Evolutionary conservation across 495 filamentous ascomycete genomes (phyloP).

Genomic region (Pyrenula massariospora): DNA sequence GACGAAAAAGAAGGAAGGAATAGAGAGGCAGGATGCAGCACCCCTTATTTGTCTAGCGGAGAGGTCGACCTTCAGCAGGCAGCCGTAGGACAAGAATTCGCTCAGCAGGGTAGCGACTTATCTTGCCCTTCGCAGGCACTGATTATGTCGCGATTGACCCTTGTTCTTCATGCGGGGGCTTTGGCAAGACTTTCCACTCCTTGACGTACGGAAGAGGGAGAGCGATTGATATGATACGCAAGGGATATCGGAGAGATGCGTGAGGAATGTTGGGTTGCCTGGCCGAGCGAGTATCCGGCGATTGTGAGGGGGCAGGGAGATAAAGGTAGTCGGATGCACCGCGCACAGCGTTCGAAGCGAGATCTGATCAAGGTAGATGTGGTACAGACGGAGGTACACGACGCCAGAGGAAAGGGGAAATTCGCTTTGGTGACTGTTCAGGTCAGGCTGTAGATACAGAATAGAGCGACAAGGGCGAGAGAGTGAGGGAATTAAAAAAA

Average conservation of each 20-base stretch:
- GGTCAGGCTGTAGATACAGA: not conserved
- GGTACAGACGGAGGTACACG: not conserved
- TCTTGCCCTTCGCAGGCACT: constrained; percentile 30
- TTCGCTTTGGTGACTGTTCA: not conserved
- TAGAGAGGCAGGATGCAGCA: constrained; percentile 15
- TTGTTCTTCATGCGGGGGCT: not conserved
- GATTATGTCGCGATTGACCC: not conserved
- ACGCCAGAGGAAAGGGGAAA: too few relatives aligned
- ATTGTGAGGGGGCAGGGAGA: too few relatives aligned
- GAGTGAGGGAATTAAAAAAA: too few relatives aligned
- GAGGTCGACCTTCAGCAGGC: constrained; percentile 14
- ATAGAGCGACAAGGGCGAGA: not conserved
- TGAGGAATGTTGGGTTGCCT: not conserved
- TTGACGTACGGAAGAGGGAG: not conserved
- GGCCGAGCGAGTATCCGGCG: too few relatives aligned
- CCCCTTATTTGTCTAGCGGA: constrained; percentile 25
- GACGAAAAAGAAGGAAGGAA: constrained; percentile 31
- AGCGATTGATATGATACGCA: not conserved
- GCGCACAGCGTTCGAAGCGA: too few relatives aligned
- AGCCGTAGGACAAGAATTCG: constrained; percentile 20
- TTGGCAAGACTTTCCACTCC: not conserved
- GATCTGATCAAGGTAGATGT: not conserved
- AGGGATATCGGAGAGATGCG: not conserved
- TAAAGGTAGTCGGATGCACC: not conserved
- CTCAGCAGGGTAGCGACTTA: constrained; percentile 22